Evolutionary conservation across 345 rosid species (phyloP), one percentile per base, ranked within the genome.

Genomic region (Eutrema japonicum): DNA sequence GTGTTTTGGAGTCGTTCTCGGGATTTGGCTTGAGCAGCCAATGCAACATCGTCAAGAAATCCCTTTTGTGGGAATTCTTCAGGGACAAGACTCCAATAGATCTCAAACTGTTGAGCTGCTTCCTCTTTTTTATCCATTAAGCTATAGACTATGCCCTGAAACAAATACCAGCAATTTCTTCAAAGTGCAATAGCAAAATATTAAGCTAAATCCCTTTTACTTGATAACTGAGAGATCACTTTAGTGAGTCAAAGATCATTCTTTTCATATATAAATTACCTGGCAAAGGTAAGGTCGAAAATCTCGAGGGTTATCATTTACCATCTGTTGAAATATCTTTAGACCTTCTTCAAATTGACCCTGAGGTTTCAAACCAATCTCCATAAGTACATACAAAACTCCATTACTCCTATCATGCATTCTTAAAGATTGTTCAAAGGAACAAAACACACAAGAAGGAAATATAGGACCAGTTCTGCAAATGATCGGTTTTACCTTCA

Each of bases 201-300:
- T 5, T 22, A 36, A 38, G 36, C 37, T 26, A 36, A 50, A 11
- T 4, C 53, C 32, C 22, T 66, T 33, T 36, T 35, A 49, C 70
- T 7, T 8, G 35, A 1, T 18, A 10, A 18, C 45, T 43, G 10
- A 43, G 56, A 69, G 65, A 49, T 30, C 22, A 38, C 2, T 50
- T 16, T 2, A 32, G n/a, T 7, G 43, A 61, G 51, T 30, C 32
- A 48, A 58, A 47, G 12, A 70, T 35, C 57, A 47, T 46, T 45
- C 55, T 52, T 63, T 64, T 22, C 62, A 51, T 38, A 10, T 13
- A n/a, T 12, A 78, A 47, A 69, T 67, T 80, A 88, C 98, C 90
- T 88, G 96, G 80, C 96, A 94, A 77, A 94, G 98, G 79, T 91
- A 94, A 36, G 97, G 96, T 74, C 98, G 86, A 27, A 94, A 91